phyloP scores from a whole-genome alignment of 83 land plant genomes.

The Isoetes engelmannii region DNA sequence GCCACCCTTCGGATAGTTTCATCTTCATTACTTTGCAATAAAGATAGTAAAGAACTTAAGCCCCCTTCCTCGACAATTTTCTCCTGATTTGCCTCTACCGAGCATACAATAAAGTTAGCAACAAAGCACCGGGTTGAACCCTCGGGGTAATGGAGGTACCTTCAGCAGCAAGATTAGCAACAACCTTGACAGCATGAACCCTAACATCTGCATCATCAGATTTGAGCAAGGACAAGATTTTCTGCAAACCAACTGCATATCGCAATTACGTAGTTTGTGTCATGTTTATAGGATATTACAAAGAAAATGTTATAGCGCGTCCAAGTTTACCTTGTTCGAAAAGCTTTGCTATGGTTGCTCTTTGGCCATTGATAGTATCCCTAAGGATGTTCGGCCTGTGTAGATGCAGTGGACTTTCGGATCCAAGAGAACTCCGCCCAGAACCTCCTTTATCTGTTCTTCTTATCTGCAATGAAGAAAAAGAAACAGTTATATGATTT shows the following conservation, averaged over 20 bases:
- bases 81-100: conserved; percentile 73
- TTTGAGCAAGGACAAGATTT: conserved; percentile 42
- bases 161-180: conserved; percentile 84
- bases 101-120: neutral
- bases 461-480: conserved; percentile 38
- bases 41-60: conserved; percentile 52
- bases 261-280: neutral
- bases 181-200: conserved; percentile 66
- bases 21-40: conserved; percentile 58
- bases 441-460: conserved; percentile 33
- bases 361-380: conserved; percentile 40
- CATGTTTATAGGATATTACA: neutral
- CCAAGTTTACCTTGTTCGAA: conserved; percentile 58
- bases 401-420: conserved; percentile 36
- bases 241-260: conserved; percentile 55
- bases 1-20: conserved; percentile 69
- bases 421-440: conserved; percentile 13
- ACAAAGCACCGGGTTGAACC: neutral
- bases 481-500: neutral
- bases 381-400: conserved; percentile 27
- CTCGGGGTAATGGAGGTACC: conserved; percentile 26
- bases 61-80: conserved; percentile 93
- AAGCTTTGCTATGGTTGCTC: conserved; percentile 49
- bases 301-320: no score
- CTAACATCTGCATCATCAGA: conserved; percentile 59